phyloP scores from a whole-genome alignment of 305 asterid genomes.

The Salvia sclarea region DNA sequence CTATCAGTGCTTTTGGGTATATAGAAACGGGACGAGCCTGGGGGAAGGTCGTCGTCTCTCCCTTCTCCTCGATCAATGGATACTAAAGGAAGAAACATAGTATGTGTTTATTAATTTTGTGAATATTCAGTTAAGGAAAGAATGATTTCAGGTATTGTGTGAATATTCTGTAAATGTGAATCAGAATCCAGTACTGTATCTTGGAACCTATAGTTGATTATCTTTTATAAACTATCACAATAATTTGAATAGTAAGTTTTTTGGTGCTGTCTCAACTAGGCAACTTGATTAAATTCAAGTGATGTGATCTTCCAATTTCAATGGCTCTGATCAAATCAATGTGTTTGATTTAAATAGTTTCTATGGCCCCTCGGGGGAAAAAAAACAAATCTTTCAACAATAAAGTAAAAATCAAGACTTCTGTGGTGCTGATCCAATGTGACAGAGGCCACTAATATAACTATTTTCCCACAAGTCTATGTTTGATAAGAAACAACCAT shows the following conservation, averaged over 20 bases:
- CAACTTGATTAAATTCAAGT: neutral
- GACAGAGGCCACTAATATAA: neutral
- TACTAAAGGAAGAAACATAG: neutral
- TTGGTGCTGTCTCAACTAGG: neutral
- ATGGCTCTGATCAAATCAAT: neutral
- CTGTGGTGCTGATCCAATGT: neutral
- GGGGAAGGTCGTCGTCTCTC: conserved; percentile 57
- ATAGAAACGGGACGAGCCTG: conserved; percentile 69
- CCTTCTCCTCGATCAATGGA: conserved; percentile 29
- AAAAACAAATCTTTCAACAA: neutral
- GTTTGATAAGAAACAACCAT: no score
- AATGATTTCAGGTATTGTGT: neutral
- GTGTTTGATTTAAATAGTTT: neutral
- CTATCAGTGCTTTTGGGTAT: conserved; percentile 47
- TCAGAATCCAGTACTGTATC: neutral
- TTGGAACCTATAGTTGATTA: neutral
- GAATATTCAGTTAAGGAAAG: neutral
- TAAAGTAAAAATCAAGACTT: neutral
- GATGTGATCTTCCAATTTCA: neutral
- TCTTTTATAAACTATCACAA: neutral
- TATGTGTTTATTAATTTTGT: neutral
- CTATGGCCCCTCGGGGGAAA: neutral
- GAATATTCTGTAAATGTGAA: neutral
- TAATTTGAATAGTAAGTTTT: neutral
- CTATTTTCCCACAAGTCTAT: neutral